Evolutionary conservation across 2,329 filamentous ascomycete species (phyloP), one percentile per base, ranked within the genome.

Genomic region (Cladosporium sp.): DNA sequence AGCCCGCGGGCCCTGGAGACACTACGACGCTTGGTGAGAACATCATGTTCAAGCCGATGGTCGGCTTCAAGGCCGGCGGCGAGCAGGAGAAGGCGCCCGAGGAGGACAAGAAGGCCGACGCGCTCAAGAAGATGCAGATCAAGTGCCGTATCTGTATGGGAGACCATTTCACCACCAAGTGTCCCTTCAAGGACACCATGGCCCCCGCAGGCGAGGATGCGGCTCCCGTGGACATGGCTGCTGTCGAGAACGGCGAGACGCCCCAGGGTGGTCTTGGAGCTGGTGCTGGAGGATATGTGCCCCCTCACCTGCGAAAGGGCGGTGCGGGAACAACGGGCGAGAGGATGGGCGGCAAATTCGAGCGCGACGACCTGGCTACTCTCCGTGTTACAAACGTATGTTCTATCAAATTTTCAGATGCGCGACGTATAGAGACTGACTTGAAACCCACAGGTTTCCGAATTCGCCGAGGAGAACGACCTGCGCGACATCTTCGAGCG

Each of bases 161-260:
- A 70, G 93, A 98, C 79, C 93, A 98, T 83, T 98, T 97, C 80
- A 98, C 93, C 40, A 92, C 92, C 62, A 86, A 93, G 72, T 98
- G 93, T 83, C 93, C 93, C 34, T 98, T 95, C 85, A 98, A 97
- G 80, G 93, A 97, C 72, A 98, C 92, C 65, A 96, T 98, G 90
- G 90, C 92, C 34, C 93, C 88, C 35, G 83, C 91, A 56, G 74
- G 74, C 59, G 75, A 74, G 58, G 62, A 64, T 13, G 69, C 68
- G 37, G 68, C 69, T 18, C 59, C 66, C 13, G 71, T 72, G 19
- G 79, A 78, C 42, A 63, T 68, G 60, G 77, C 73, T 35, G 70
- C 66, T n/a, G 77, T 75, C 40, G 58, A 59, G 42, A 77, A 73
- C 28, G 70, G 65, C 28, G 72, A 71, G 45, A 77, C 74, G 19